Percentiles rank a stretch among this genome's conserved stretches.
These are phyloP conservation scores for Microdochium bolleyi DNA, from an alignment of 2,329 filamentous ascomycete genomes.

Conservation along the genomic window DNA sequence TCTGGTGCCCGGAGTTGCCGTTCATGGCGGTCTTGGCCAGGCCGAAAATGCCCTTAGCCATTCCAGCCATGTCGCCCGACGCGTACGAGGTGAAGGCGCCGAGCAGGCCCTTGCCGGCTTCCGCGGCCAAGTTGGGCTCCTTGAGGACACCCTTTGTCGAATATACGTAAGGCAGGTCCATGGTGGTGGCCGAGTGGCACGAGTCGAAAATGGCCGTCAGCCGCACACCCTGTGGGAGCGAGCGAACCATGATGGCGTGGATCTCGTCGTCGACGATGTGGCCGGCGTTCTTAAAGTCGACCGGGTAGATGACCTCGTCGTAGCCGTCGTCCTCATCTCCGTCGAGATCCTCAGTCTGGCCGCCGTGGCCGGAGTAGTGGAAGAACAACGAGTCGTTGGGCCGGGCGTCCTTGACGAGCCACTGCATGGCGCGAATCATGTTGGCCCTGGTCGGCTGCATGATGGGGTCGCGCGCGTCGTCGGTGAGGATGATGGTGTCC, in stretches of 20 bases:
- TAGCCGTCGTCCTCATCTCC: conserved; percentile 77
- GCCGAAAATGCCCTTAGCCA: conserved; percentile 71
- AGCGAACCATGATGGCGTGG: conserved; percentile 63
- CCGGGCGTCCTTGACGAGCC: conserved; percentile 63
- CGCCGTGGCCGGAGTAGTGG: conserved; percentile 54
- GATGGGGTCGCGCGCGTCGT: conserved; percentile 63
- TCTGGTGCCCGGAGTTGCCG: conserved; percentile 75
- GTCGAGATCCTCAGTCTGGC: conserved; percentile 72
- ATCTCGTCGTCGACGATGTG: conserved; percentile 81
- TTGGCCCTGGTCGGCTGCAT: conserved; percentile 69
- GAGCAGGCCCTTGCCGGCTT: conserved; percentile 57
- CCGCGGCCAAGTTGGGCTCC: conserved; percentile 60
- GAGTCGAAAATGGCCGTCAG: conserved; percentile 58
- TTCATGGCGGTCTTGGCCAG: conserved; percentile 84
- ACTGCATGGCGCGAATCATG: conserved; percentile 67
- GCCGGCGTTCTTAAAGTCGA: conserved; percentile 71
- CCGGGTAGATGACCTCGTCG: conserved; percentile 78
- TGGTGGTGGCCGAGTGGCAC: conserved; percentile 58
- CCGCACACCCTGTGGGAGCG: conserved; percentile 46
- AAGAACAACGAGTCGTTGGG: conserved; percentile 73
- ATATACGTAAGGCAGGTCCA: conserved; percentile 62
- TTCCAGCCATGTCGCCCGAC: conserved; percentile 71
- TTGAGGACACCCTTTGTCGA: conserved; percentile 62
- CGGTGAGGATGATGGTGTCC: conserved; percentile 73
- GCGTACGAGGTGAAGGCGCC: conserved; percentile 51